Conservation (phyloP, 2,329 filamentous ascomycete genomes). For the Clonostachys solani region DNA sequence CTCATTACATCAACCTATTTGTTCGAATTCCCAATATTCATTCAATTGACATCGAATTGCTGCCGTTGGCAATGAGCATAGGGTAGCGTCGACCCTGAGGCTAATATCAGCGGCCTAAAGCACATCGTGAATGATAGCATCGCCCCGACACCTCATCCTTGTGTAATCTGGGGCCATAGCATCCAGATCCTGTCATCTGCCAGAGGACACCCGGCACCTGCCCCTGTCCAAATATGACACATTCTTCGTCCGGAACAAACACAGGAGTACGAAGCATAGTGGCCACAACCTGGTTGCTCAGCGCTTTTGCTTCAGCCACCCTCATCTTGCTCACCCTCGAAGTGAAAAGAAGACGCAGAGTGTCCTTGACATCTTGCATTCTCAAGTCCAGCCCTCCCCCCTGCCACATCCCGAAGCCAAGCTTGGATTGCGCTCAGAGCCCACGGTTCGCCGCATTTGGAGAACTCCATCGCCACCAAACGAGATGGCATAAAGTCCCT, state of each 20-base stretch:
- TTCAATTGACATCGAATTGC: too few relatives aligned
- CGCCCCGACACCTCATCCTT: slow-evolving; percentile 64
- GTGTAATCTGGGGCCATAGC: slow-evolving; percentile 84
- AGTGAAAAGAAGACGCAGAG: slow-evolving; percentile 83
- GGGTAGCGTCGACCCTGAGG: too few relatives aligned
- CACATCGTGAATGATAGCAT: too few relatives aligned
- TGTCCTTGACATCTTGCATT: slow-evolving; percentile 82
- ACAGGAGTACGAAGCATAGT: slow-evolving; percentile 77
- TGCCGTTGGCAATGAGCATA: too few relatives aligned
- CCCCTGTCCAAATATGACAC: slow-evolving; percentile 86
- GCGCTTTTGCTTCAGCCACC: slow-evolving; percentile 87
- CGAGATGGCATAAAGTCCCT: slow-evolving; percentile 85
- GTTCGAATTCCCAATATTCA: too few relatives aligned
- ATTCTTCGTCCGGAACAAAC: slow-evolving; percentile 87
- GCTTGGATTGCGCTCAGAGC: slow-evolving; percentile 80
- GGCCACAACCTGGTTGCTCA: slow-evolving; percentile 72
- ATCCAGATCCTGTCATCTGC: slow-evolving; percentile 87
- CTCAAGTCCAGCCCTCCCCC: slow-evolving; percentile 85
- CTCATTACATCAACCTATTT: too few relatives aligned
- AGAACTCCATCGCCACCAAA: slow-evolving; percentile 74
- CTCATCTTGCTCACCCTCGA: slow-evolving; percentile 98
- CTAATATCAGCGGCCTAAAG: too few relatives aligned
- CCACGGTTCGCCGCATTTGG: slow-evolving; percentile 86
- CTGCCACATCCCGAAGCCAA: slow-evolving; percentile 87
- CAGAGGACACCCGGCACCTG: slow-evolving; percentile 85